Conservation (phyloP, 2,329 filamentous ascomycete species). For the Chaetoscypha palmicola region DNA sequence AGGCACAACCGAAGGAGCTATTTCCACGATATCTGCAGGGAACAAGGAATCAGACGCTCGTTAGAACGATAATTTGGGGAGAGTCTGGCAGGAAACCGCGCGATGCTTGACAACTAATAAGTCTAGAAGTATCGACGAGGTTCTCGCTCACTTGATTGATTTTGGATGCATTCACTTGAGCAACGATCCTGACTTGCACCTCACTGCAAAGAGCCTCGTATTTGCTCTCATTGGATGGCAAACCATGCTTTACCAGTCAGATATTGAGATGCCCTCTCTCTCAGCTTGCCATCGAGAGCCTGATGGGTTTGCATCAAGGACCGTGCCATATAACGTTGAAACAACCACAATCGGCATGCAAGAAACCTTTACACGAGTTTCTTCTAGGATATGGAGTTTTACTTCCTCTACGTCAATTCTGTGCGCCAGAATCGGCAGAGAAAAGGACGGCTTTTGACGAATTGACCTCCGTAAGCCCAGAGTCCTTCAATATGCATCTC, state of each 20-base stretch:
- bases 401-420: constrained; percentile 11
- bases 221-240: constrained; percentile 25
- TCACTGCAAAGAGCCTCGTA: constrained; percentile 14
- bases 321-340: background rate
- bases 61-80: background rate
- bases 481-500: constrained; percentile 16
- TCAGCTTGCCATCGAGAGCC: constrained; percentile 1
- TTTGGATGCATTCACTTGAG: background rate
- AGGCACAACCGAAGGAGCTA: background rate
- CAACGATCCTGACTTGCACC: constrained; percentile 5
- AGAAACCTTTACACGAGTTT: constrained; percentile 1
- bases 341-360: background rate
- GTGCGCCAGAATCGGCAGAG: background rate
- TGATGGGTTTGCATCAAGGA: background rate
- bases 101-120: constrained; percentile 2
- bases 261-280: constrained; percentile 7
- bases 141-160: constrained; percentile 5
- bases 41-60: background rate
- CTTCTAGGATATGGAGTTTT: constrained; percentile 14
- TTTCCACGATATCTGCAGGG: background rate
- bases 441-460: background rate
- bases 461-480: background rate
- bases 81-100: constrained; percentile 11
- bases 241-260: constrained; percentile 24
- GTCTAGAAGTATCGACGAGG: constrained; percentile 18